phyloP scores from a whole-genome alignment of 768 basidiomycete species.

The Termitomyces sp. region DNA sequence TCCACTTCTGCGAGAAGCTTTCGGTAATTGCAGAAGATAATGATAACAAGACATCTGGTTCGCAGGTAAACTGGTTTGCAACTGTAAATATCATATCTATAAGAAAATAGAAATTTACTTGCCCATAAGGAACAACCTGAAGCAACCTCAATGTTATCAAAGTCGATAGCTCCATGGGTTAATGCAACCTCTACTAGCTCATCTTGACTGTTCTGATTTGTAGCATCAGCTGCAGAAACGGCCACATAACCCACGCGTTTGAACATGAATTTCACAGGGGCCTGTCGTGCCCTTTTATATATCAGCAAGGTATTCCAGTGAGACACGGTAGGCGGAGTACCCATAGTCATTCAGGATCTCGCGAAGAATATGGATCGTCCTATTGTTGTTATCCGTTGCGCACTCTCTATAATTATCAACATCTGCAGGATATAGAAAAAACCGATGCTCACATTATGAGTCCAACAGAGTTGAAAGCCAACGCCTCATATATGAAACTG shows the following conservation, averaged over 20 bases:
- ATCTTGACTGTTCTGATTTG: slow-evolving; percentile 22
- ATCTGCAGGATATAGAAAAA: background rate
- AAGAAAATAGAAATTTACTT: background rate
- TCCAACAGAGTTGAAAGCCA: slow-evolving; percentile 53
- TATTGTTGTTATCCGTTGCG: slow-evolving; percentile 57
- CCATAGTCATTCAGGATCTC: slow-evolving; percentile 42
- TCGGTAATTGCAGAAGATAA: slow-evolving; percentile 30
- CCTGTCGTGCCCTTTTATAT: slow-evolving; percentile 45
- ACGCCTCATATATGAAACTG: slow-evolving; percentile 52
- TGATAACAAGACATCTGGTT: slow-evolving; percentile 30
- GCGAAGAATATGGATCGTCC: slow-evolving; percentile 52
- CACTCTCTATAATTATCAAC: slow-evolving; percentile 37
- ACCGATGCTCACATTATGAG: slow-evolving; percentile 49
- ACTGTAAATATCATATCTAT: background rate
- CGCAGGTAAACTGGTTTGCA: slow-evolving; percentile 38
- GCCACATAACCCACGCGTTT: slow-evolving; percentile 46
- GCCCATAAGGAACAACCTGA: slow-evolving; percentile 7
- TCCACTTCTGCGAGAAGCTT: slow-evolving; percentile 14
- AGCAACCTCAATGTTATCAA: slow-evolving; percentile 7
- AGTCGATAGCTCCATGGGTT: slow-evolving; percentile 16
- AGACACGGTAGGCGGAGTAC: slow-evolving; percentile 22
- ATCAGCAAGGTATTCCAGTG: background rate
- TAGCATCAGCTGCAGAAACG: slow-evolving; percentile 27
- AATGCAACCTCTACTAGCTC: slow-evolving; percentile 20
- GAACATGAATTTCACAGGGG: slow-evolving; percentile 66